Base-by-base conservation (phyloP, 2,329 filamentous ascomycete species). In the Elsinoe ampelina region DNA sequence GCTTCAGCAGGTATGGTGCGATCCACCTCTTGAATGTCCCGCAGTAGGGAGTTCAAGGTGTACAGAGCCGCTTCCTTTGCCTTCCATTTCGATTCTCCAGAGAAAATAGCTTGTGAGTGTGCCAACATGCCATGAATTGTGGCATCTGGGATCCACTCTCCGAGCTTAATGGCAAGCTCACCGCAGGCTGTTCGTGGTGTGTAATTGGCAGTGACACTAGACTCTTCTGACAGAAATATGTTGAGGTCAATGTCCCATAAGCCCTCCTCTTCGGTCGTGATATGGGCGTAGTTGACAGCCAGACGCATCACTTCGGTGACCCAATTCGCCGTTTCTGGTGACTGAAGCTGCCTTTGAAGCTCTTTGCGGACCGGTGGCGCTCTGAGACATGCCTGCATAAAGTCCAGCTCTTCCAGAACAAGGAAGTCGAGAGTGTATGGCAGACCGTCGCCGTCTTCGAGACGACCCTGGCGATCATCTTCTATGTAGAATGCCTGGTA, bases 161-260 rank as follows among this genome's bases (percentile, higher is more conserved):
- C 89, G 58, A 95, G 77, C 73, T 95, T 96, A 72, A 95, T 90
- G 26, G 95, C 80, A 50, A 98, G 76, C 68, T 97, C 93, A 50
- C 90, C 91, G 61, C 89, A 93, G 39, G 92, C 93, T 15, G 89
- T 95, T 63, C 93, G 84, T 12, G 93, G 88, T 0, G 93, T 96
- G 73, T 97, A 98, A 70, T 97, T 97, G 32, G 91, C 88, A 11
- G 90, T 95, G 15, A 96, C 87, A 1, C 90, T 92, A 1, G 89
- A 92, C 73, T 97, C 92, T 71, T 98, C 93, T 0, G 90, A 92
- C 47, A 98, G 78, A 71, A 95, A 98, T 1, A 98, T 80, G 58
- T 95, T 97, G 63, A 95, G 87, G 70, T 98, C 93, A 61, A 96
- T 89, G 64, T 96, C 89, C 93, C 93, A 98, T 8, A 98, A 74